Base-by-base conservation (phyloP, 768 basidiomycete genomes). In the Termitomyces sp. region DNA sequence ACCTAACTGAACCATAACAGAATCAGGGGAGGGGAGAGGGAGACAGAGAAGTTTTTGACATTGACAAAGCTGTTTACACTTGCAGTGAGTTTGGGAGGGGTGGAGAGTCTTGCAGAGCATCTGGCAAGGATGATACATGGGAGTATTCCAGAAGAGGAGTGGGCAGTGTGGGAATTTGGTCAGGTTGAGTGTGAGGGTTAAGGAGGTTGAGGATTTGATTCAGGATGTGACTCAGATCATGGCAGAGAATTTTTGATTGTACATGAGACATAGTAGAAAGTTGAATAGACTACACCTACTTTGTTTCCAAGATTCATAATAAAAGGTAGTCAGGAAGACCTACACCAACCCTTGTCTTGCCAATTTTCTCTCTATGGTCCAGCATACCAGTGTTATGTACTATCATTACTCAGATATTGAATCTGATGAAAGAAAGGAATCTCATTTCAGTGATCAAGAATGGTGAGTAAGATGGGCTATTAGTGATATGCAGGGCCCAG, bases 51-150 rank as follows among this genome's bases (percentile, higher is more conserved):
- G 61, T 95, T 97, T 77, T 71, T 96, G 59, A 84, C 83, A 0
- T 72, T 82, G 0, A 80, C 86, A 4, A 73, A 83, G 32, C 70
- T 96, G 38, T 94, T 95, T 69, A 81, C 87, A 31, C 79, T 98
- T 12, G 96, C 95, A 0, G 95, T 96, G 81, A 87, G 85, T 31
- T 75, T 98, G 5, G 96, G 96, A 1, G 96, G 95, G 0, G 92
- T 97, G 5, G 96, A 98, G 81, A 89, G 87, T 71, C 75, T 98
- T 38, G 91, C 91, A 0, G 95, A 98, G 72, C 81, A 91, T 49
- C 96, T 95, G 0, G 86, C 87, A 48, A 77, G 79, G 74, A 97
- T 97, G 95, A 96, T 94, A 7, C 96, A 97, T 72, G 87, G 84
- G 2, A 83, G 83, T 54, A 85, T 93, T 51, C 88, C 92, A 0